A percentile compares a stretch with the other conserved stretches of the same genome.
Conservation (phyloP, 768 basidiomycete species). For the Boletus vermiculosoides region DNA sequence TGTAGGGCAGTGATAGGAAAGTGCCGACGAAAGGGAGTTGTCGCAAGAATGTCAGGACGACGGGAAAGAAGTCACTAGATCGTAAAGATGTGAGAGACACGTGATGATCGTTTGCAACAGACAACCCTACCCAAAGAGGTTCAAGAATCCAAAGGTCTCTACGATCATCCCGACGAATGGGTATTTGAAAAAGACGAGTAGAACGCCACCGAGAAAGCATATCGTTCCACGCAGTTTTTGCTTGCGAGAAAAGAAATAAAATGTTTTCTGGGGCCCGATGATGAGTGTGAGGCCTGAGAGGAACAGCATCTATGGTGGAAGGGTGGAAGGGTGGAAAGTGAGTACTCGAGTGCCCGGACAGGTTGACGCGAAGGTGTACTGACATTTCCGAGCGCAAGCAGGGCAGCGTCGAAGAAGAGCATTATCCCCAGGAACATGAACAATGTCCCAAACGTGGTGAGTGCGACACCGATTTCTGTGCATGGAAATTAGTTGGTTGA, state of each 20-base stretch:
- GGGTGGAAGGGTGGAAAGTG: not conserved
- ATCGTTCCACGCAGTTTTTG: conserved; percentile 90
- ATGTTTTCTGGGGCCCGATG: conserved; percentile 96
- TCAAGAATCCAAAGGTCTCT: conserved; percentile 96
- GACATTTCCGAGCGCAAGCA: conserved; percentile 97
- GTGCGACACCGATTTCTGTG: conserved; percentile 92
- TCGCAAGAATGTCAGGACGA: conserved; percentile 93
- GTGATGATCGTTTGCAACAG: not conserved
- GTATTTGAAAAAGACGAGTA: conserved; percentile 94
- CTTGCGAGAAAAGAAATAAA: conserved; percentile 95
- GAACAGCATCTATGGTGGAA: conserved; percentile 78
- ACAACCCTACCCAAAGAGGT: conserved; percentile 81
- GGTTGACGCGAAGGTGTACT: conserved; percentile 23
- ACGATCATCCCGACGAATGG: conserved; percentile 91
- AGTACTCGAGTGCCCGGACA: conserved; percentile 3
- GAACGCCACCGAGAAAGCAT: conserved; percentile 86
- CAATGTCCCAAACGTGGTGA: conserved; percentile 90
- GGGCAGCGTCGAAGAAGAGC: conserved; percentile 93
- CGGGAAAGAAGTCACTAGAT: conserved; percentile 96
- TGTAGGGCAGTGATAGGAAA: conserved; percentile 81
- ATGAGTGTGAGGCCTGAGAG: conserved; percentile 92
- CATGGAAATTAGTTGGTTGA: conserved; percentile 2
- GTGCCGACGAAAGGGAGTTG: conserved; percentile 93
- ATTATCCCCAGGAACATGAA: conserved; percentile 97
- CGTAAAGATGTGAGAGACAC: conserved; percentile 1